Evolutionary conservation across 1,139 yeast species (phyloP), one percentile per base, ranked within the genome.

Genomic region (Lodderomyces parapsilosis): DNA sequence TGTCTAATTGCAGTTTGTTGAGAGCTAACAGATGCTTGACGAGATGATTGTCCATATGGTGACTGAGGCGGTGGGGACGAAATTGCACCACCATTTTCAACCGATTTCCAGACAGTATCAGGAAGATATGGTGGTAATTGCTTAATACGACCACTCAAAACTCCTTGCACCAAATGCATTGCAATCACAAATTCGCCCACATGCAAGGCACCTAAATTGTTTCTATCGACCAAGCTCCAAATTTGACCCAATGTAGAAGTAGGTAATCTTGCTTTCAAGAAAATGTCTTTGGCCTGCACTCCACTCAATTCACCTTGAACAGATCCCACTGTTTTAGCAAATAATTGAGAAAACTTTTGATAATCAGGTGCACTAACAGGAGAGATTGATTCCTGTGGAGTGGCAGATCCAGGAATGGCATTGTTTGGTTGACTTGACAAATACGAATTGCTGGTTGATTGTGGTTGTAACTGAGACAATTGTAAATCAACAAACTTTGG

Each of bases 121-220:
- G 97, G 91, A 46, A 93, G 66, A 25, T 73, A 65, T 1, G 81
- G 70, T 4, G 99, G 98, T 46, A 89, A 68, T 46, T 79, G 79
- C 45, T 75, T 76, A 51, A 87, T 68, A 6, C 79, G 56, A n/a
- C 90, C 86, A 57, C 81, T 79, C 58, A 89, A 70, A 37, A 84
- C 68, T 43, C 90, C 83, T 62, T 91, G 97, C 49, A 94, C 88
- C 58, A 94, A 74, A 65, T 88, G 96, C 99, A 94, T 93, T 7
- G 99, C 98, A 54, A 93, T 78, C 31, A 88, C 80, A 57, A 94
- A 93, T 54, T 88, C 91, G 18, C 82, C 74, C 56, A 81, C 78
- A 47, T 78, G 76, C 55, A 93, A 77, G 43, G 77, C 73, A 6
- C 99, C 99, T 2, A 78, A 63, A 52, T 82, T 83, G 44, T 80